These are phyloP conservation scores for Fraxinus nigra DNA, from an alignment of 305 asterid genomes.

Conservation along the genomic window DNA sequence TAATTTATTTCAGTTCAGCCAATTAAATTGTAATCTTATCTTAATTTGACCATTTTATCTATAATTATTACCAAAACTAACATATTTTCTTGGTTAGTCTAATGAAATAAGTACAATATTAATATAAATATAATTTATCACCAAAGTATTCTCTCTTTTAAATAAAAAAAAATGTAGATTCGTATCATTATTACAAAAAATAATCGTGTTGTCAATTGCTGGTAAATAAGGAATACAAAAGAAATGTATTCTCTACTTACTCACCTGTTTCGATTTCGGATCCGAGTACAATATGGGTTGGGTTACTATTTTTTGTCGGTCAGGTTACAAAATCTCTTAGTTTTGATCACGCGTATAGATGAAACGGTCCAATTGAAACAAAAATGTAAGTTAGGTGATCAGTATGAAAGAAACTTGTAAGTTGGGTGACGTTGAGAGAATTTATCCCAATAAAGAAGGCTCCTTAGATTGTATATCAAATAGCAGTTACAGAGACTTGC, in stretches of 20 bases:
- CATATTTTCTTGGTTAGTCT: not conserved
- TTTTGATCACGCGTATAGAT: not conserved
- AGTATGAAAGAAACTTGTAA: not conserved
- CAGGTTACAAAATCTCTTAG: not conserved
- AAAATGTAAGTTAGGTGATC: not conserved
- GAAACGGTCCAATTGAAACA: not conserved
- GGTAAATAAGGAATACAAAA: too few species aligned
- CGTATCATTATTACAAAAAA: not conserved
- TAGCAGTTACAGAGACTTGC: slow-evolving; percentile 34
- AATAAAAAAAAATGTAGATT: too few species aligned
- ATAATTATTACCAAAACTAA: not conserved
- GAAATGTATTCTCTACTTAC: too few species aligned
- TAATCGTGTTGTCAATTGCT: not conserved
- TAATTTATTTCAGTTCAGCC: not conserved
- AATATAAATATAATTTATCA: too few species aligned
- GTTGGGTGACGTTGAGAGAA: not conserved
- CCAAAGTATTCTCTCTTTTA: too few species aligned
- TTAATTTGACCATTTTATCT: not conserved
- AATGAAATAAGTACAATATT: not conserved
- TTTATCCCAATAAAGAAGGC: not conserved
- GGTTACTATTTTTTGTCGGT: not conserved
- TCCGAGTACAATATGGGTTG: not conserved
- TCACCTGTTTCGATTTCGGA: too few species aligned
- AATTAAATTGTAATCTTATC: not conserved
- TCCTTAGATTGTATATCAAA: not conserved